These are phyloP conservation scores for Fraxinus latifolia DNA, from an alignment of 305 asterid genomes.

Conservation along the genomic window DNA sequence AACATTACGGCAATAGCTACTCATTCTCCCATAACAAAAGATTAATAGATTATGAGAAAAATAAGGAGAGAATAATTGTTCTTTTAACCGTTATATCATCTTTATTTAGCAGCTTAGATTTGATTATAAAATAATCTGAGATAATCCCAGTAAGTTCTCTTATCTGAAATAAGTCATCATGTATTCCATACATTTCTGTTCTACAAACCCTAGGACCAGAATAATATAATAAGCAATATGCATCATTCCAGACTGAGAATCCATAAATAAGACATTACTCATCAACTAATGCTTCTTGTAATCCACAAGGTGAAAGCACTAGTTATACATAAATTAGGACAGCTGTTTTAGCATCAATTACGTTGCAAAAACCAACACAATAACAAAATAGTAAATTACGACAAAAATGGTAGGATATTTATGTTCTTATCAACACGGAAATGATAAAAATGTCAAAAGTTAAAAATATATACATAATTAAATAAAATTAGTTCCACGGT, in stretches of 20 bases:
- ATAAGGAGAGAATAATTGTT: neutral
- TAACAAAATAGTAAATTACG: neutral
- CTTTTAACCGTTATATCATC: neutral
- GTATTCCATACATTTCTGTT: neutral
- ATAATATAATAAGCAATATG: neutral
- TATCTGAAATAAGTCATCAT: slow-evolving; percentile 6
- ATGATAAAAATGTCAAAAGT: slow-evolving; percentile 7
- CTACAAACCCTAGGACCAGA: neutral
- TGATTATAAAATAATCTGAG: neutral
- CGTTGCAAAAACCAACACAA: slow-evolving; percentile 11
- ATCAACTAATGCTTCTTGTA: slow-evolving; percentile 2
- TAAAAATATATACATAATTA: neutral
- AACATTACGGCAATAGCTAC: neutral
- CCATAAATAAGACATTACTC: neutral
- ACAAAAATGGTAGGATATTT: slow-evolving; percentile 12
- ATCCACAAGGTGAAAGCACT: neutral
- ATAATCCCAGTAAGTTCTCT: neutral
- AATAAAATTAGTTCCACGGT: slow-evolving; percentile 5
- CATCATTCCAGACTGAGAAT: slow-evolving; percentile 2
- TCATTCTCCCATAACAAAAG: neutral
- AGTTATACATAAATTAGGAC: neutral
- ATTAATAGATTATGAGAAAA: neutral
- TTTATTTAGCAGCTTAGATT: neutral
- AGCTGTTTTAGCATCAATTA: neutral
- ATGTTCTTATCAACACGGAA: neutral